phyloP scores from a whole-genome alignment of 164 flowering plant species.

The Protea cynaroides region DNA sequence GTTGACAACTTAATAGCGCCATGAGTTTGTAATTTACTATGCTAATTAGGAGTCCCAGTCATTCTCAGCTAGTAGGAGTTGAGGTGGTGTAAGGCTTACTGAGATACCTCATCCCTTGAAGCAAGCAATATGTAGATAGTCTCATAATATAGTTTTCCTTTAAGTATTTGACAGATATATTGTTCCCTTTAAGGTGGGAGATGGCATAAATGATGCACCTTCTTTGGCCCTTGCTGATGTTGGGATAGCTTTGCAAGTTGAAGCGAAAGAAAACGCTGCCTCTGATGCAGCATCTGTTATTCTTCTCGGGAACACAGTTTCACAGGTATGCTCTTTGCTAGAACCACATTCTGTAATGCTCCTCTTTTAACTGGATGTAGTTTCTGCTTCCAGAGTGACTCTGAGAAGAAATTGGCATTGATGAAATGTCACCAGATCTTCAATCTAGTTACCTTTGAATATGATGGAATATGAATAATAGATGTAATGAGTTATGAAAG shows the following conservation, averaged over 20 bases:
- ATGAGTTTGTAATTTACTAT: too few relatives aligned
- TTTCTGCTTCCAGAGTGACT: not conserved
- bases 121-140: not conserved
- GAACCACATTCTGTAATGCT: not conserved
- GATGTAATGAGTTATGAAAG: not conserved
- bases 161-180: not conserved
- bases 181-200: constrained; percentile 63
- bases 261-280: constrained; percentile 88
- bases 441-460: not conserved
- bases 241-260: constrained; percentile 81
- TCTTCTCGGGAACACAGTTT: constrained; percentile 81
- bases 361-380: not conserved
- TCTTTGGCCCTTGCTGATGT: constrained; percentile 94
- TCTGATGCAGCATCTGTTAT: constrained; percentile 92
- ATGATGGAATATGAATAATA: not conserved
- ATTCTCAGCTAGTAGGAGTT: not conserved
- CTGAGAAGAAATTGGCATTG: not conserved
- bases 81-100: not conserved
- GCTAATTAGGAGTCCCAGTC: too few relatives aligned
- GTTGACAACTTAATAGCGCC: too few relatives aligned
- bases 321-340: constrained; percentile 47
- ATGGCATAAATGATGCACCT: constrained; percentile 99
- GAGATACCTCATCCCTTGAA: not conserved
- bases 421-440: not conserved
- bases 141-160: not conserved